Base-by-base conservation (phyloP, 2,329 filamentous ascomycete genomes). In the Fusarium denticulatum region DNA sequence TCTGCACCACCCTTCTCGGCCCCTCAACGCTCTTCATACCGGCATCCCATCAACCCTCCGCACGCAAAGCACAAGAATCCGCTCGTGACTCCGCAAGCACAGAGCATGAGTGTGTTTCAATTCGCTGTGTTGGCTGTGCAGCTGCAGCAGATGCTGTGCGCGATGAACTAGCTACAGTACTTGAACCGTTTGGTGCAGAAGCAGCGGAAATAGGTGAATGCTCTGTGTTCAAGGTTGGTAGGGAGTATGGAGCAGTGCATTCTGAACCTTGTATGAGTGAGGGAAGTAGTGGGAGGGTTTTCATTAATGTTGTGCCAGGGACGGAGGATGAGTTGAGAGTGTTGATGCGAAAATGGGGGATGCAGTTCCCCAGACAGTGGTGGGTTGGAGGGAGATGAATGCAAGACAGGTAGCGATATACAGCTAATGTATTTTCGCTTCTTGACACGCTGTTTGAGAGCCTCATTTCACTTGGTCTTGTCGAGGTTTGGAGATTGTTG, bases 1-100 rank as follows among this genome's bases (percentile, higher is more conserved):
- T 88, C 2, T 84, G 83, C 71, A 82, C 85, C 6, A 84, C 85
- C 0, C 80, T 87, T 15, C 80, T 86, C 3, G 86, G 86, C 6
- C 84, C 86, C 0, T 74, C 81, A 6, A 87, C 86, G 0, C 78
- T 87, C 24, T 87, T 88, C 78, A 80, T 85, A 28, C 78, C 81
- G 4, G 37, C 77, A 0, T 26, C 70, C 2, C 74, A 81, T 42
- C 81, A 82, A 36, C 15, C 67, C 0, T 39, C 63, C 3, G 85
- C 85, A 0, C 80, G 85, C 5, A 15, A 64, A 2, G 75, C 78
- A 0, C 82, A 85, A 59, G 68, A 72, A 8, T 32, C 36, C 0
- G 78, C 82, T 5, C 82, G 81, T 42, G 55, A 64, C 3, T 64
- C 70, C 1, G 70, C 76, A 3, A 77, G 76, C 16, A 79, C 78